A percentile compares a stretch with the other conserved stretches of the same genome.
These are phyloP conservation scores for Magnaporthiopsis rhizophila DNA, from an alignment of 2,329 filamentous ascomycete species.

Conservation along the genomic window DNA sequence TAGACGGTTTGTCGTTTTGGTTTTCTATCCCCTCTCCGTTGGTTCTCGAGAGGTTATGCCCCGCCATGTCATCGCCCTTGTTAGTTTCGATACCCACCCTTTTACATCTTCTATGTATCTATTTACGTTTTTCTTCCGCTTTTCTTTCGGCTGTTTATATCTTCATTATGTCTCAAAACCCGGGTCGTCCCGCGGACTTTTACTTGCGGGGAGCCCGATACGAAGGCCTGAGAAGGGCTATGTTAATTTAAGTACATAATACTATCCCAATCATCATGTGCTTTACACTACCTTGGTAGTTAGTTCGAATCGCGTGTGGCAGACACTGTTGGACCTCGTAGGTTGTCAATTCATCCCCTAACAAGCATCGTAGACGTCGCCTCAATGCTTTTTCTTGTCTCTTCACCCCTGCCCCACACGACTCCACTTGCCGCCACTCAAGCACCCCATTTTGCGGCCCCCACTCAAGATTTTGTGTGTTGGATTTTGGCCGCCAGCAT, in stretches of 20 bases:
- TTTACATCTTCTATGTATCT: background rate
- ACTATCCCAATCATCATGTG: too few relatives aligned
- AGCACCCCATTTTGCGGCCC: background rate
- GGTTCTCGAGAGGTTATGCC: background rate
- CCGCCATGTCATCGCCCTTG: background rate
- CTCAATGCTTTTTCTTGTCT: background rate
- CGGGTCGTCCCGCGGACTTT: too few relatives aligned
- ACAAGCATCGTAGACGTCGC: too few relatives aligned
- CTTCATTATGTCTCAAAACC: too few relatives aligned
- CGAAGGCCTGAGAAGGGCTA: too few relatives aligned
- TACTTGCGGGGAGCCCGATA: too few relatives aligned
- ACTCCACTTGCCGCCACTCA: background rate
- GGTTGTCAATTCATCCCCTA: too few relatives aligned
- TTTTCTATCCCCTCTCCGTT: background rate
- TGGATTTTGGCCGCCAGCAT: background rate
- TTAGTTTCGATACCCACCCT: background rate
- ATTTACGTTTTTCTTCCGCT: background rate
- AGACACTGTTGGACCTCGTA: too few relatives aligned
- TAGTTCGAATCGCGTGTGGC: too few relatives aligned
- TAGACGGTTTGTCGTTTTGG: background rate
- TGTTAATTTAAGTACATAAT: too few relatives aligned
- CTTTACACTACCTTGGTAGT: too few relatives aligned
- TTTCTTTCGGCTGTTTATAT: background rate
- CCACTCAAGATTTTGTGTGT: background rate
- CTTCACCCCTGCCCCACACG: background rate